A percentile compares a stretch with the other conserved stretches of the same genome.
Evolutionary conservation across 2,329 filamentous ascomycete genomes (phyloP).

Genomic region (Fusarium pseudograminearum): DNA sequence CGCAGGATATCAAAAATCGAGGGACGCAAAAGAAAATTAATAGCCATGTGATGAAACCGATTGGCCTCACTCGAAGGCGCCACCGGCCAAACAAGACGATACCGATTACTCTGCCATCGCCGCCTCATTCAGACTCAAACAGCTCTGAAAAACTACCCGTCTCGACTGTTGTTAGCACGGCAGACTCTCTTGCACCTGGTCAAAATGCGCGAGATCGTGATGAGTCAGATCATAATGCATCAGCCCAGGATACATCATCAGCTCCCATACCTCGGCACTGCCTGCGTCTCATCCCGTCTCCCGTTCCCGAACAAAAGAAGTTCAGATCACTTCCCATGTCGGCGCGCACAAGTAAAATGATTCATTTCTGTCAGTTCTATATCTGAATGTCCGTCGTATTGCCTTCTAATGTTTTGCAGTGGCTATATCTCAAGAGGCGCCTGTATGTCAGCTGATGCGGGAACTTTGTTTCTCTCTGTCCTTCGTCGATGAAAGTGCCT

Average conservation of each 20-base stretch:
- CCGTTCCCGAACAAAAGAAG: not conserved
- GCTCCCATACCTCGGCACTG: not conserved
- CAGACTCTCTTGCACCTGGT: not conserved
- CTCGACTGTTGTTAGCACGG: accelerated
- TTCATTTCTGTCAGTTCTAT: not conserved
- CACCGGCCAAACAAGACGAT: not conserved
- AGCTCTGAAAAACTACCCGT: not conserved
- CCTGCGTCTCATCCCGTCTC: not conserved
- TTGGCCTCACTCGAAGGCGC: constrained; percentile 5
- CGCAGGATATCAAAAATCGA: constrained; percentile 10
- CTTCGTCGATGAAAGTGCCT: constrained; percentile 25
- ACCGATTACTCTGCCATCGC: not conserved
- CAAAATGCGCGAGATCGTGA: not conserved
- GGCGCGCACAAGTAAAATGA: not conserved
- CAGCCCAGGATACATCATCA: not conserved
- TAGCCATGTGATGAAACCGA: constrained; percentile 24
- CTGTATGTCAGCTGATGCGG: constrained; percentile 9
- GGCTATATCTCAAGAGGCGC: not conserved
- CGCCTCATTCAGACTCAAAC: not conserved
- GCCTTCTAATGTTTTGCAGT: not conserved
- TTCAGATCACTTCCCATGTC: not conserved
- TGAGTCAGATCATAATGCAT: not conserved
- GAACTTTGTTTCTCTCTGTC: constrained; percentile 15
- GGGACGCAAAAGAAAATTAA: constrained; percentile 13
- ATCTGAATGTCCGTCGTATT: too few relatives aligned